Conservation (phyloP, 805 yeast genomes). For the Kluyveromyces nonfermentans region DNA sequence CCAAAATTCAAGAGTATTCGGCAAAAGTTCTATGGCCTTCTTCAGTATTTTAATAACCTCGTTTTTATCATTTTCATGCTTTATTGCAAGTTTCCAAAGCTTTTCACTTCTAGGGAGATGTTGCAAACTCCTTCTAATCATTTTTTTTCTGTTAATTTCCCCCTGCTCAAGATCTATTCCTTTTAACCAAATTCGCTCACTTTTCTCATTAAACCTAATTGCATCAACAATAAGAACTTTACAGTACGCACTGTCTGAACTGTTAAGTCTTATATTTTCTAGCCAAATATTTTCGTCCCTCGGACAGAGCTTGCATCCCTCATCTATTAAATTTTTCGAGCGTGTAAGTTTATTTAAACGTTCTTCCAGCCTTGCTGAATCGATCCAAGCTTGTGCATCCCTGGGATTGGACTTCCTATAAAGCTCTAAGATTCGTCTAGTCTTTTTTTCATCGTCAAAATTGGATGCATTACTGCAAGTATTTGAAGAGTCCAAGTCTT, state of each 20-base stretch:
- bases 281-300: conserved; percentile 71
- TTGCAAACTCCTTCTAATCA: conserved; percentile 66
- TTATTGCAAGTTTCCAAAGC: conserved; percentile 64
- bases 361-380: conserved; percentile 72
- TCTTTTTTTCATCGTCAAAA: conserved; percentile 49
- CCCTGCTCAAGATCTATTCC: conserved; percentile 63
- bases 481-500: conserved; percentile 27
- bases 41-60: conserved; percentile 45
- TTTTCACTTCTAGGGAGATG: conserved; percentile 44
- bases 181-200: conserved; percentile 61
- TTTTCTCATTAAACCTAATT: conserved; percentile 43
- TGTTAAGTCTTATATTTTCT: conserved; percentile 59
- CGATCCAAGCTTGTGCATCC: conserved; percentile 76
- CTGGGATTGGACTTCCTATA: conserved; percentile 63
- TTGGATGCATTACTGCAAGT: conserved; percentile 6
- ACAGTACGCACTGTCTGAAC: conserved; percentile 34
- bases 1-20: conserved; percentile 61
- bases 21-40: conserved; percentile 63
- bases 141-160: conserved; percentile 38
- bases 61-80: conserved; percentile 43
- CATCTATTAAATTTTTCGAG: conserved; percentile 55
- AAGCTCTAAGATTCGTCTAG: conserved; percentile 53
- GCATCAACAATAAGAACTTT: conserved; percentile 59
- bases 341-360: conserved; percentile 42
- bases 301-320: conserved; percentile 68